Evolutionary conservation across 352 stramenopile genomes (phyloP), one percentile per base, ranked within the genome.

Genomic region (Phytophthora palmivora): DNA sequence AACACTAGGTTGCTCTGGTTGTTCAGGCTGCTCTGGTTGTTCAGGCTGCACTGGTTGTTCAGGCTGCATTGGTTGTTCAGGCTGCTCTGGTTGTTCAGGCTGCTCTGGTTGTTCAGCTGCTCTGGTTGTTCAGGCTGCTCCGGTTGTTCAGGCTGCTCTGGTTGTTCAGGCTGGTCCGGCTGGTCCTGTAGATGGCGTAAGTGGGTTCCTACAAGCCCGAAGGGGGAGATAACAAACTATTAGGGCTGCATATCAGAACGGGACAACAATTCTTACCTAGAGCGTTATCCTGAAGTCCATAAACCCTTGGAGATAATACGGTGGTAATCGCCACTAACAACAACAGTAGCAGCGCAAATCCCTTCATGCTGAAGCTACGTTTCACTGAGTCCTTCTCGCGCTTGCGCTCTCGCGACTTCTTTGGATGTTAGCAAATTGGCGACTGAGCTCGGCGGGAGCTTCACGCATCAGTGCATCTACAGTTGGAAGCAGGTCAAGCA

Each of bases 131-230:
- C 39, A 11, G 38, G 33, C 14, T 56, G 33, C 0, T 43, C 48
- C 0, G 48, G 51, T 32, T 58, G 51, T 6, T 50, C 56, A 24
- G 42, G 22, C 10, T 61, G 41, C 8, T 58, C 22, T 14, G 36
- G 34, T 4, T 67, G 49, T 6, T 54, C 24, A 3, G 24, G 59
- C 2, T 41, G 37, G 36, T 44, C 44, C 15, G 50, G 33, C n/a
- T 62, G 58, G 2, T 63, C 60, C 54, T 69, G 45, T 10, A 69
- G 24, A 12, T 64, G 53, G 18, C 60, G 60, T 0, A 69, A 21
- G 24, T 63, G 28, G 39, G 10, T 38, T 48, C 45, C 53, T 64
- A 39, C 19, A 46, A 24, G 14, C 24, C 24, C 24, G 6, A 6
- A 3, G 24, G 6, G 24, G 24, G 24, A 28, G 24, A 28, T 28